These are phyloP conservation scores for Nematodospora anomalae DNA, from an alignment of 1,139 yeast genomes.

Conservation along the genomic window DNA sequence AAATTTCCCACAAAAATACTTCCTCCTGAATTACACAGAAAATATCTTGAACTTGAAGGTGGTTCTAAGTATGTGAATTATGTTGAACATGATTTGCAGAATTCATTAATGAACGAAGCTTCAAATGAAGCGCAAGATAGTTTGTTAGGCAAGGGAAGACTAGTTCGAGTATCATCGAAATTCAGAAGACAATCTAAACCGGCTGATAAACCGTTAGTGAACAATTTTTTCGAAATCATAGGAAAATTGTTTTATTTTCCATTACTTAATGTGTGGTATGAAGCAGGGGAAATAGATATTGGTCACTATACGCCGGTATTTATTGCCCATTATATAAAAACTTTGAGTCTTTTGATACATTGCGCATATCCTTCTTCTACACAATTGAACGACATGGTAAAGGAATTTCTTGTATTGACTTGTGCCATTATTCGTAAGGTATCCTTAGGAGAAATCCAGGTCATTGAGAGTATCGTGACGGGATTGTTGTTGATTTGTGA, in stretches of 20 bases:
- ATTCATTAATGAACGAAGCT: conserved; percentile 36
- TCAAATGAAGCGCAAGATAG: conserved; percentile 43
- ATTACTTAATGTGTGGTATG: conserved; percentile 55
- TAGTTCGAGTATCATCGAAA: conserved; percentile 47
- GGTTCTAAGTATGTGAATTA: conserved; percentile 8
- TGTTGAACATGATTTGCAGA: conserved; percentile 24
- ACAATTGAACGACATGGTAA: conserved; percentile 56
- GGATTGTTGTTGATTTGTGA: conserved; percentile 50
- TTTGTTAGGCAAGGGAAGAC: conserved; percentile 43
- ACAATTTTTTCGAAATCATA: conserved; percentile 47
- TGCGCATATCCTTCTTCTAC: conserved; percentile 56
- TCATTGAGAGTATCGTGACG: conserved; percentile 49
- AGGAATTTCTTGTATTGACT: conserved; percentile 49
- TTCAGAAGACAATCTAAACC: conserved; percentile 8
- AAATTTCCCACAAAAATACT: conserved; percentile 44
- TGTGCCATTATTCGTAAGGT: conserved; percentile 25
- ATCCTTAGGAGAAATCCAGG: conserved; percentile 29
- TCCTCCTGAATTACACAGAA: conserved; percentile 47
- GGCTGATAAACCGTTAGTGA: conserved; percentile 17
- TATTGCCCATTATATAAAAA: conserved; percentile 58
- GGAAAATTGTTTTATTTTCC: conserved; percentile 55
- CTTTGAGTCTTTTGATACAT: conserved; percentile 55
- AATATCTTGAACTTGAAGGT: conserved; percentile 23
- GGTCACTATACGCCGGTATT: conserved; percentile 59
- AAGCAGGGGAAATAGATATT: conserved; percentile 39